Percentiles rank a stretch among this genome's conserved stretches.
Evolutionary conservation across 805 yeast genomes (phyloP).

Genomic region (Candida dajiaensis): DNA sequence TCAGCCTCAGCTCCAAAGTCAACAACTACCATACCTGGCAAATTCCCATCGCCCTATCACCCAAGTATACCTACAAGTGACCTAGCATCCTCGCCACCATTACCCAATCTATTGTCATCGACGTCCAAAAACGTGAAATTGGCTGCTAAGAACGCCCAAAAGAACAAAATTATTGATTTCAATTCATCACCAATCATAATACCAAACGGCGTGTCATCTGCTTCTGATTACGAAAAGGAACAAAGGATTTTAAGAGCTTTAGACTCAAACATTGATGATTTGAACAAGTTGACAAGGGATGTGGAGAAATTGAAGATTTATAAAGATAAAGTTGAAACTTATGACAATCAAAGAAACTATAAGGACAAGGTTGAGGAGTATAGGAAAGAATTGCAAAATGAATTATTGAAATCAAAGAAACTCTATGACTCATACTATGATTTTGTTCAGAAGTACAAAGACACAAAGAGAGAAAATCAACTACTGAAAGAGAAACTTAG

Average conservation of each 20-base stretch:
- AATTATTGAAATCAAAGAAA: conserved; percentile 28
- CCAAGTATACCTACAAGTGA: background rate
- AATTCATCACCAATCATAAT: conserved; percentile 8
- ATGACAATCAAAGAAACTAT: background rate
- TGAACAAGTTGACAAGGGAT: conserved; percentile 20
- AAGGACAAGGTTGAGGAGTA: conserved; percentile 20
- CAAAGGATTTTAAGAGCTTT: conserved; percentile 1
- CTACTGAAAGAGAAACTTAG: conserved; percentile 15
- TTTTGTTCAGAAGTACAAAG: conserved; percentile 27
- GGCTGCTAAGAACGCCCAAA: conserved; percentile 2
- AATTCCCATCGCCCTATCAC: conserved; percentile 21
- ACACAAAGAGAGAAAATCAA: conserved; percentile 14
- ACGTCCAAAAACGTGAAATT: conserved; percentile 7
- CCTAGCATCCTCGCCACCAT: conserved; percentile 4
- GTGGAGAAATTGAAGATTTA: conserved; percentile 14
- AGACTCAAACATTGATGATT: conserved; percentile 16
- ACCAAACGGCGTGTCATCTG: background rate
- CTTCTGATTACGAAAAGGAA: conserved; percentile 1
- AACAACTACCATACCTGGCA: conserved; percentile 15
- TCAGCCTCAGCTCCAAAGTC: conserved; percentile 5
- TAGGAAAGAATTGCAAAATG: conserved; percentile 26
- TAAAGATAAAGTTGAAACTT: conserved; percentile 4
- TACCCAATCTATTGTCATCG: conserved; percentile 3
- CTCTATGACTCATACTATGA: conserved; percentile 30
- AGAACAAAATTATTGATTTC: conserved; percentile 6